These are phyloP conservation scores for Phaseolus lunatus DNA, from an alignment of 306 rosid genomes.

Conservation along the genomic window DNA sequence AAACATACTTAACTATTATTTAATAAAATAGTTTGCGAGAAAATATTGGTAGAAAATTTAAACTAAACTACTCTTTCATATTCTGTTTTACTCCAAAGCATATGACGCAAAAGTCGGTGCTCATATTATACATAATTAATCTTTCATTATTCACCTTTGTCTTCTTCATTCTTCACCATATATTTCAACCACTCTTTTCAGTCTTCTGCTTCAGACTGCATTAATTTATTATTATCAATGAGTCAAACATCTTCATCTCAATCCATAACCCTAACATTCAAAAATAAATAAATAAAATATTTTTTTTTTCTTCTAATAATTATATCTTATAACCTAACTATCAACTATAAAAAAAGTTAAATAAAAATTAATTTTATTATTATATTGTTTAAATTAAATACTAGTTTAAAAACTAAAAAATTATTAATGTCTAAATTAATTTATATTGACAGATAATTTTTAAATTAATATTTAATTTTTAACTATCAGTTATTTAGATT, in stretches of 20 bases:
- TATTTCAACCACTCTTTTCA: not conserved
- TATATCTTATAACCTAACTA: too few relatives aligned
- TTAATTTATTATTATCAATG: not conserved
- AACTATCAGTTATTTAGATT: too few relatives aligned
- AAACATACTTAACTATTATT: not conserved
- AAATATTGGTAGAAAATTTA: not conserved
- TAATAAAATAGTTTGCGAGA: not conserved
- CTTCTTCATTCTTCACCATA: conserved; percentile 10
- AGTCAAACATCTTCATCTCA: not conserved
- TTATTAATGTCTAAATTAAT: too few relatives aligned
- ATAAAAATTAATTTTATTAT: too few relatives aligned
- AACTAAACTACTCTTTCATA: not conserved
- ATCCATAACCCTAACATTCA: not conserved
- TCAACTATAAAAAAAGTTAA: too few relatives aligned
- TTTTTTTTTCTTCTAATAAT: not conserved
- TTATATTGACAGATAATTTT: too few relatives aligned
- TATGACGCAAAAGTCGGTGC: not conserved
- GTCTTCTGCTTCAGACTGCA: not conserved
- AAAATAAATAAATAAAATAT: too few relatives aligned
- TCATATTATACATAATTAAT: not conserved
- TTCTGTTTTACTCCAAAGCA: too few relatives aligned
- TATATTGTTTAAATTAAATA: too few relatives aligned
- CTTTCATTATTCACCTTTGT: conserved; percentile 18
- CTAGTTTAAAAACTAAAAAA: too few relatives aligned
- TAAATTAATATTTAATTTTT: too few relatives aligned